Evolutionary conservation across 805 yeast genomes (phyloP).

Genomic region (Trichomonascus vanleenenianus): DNA sequence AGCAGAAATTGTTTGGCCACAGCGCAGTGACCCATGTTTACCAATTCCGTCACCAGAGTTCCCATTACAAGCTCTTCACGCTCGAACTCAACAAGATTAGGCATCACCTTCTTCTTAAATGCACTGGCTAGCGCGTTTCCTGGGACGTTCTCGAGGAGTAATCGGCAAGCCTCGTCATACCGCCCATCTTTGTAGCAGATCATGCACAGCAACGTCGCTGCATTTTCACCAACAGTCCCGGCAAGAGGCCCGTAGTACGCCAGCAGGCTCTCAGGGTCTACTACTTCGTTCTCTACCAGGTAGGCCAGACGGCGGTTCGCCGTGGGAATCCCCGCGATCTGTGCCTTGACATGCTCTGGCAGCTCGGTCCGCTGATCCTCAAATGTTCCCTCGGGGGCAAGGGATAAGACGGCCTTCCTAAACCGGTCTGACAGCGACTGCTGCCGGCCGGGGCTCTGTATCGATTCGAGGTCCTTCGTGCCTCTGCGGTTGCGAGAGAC

Average conservation of each 20-base stretch:
- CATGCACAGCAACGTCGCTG: constrained; percentile 4
- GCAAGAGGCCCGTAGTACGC: constrained; percentile 4
- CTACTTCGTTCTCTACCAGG: neutral
- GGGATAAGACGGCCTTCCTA: neutral
- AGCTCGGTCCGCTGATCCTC: neutral
- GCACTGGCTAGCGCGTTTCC: constrained; percentile 9
- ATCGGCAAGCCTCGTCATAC: constrained; percentile 8
- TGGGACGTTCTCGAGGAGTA: constrained; percentile 12
- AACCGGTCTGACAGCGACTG: neutral
- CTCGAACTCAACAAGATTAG: constrained; percentile 6
- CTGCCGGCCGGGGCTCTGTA: neutral
- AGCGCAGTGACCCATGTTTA: constrained; percentile 10
- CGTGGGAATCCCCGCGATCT: neutral
- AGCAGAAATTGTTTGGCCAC: constrained; percentile 17
- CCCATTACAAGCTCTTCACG: constrained; percentile 12
- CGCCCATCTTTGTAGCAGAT: constrained; percentile 6
- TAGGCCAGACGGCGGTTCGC: neutral
- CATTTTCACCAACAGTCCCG: constrained; percentile 3
- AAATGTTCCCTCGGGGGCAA: neutral
- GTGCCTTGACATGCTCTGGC: neutral
- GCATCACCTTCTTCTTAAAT: constrained; percentile 12
- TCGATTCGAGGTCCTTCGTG: too few species aligned
- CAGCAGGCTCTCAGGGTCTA: neutral
- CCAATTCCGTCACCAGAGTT: constrained; percentile 12
- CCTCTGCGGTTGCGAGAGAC: too few species aligned